Evolutionary conservation across 2,329 filamentous ascomycete species (phyloP), one percentile per base, ranked within the genome.

Genomic region (Colletotrichum tropicale): DNA sequence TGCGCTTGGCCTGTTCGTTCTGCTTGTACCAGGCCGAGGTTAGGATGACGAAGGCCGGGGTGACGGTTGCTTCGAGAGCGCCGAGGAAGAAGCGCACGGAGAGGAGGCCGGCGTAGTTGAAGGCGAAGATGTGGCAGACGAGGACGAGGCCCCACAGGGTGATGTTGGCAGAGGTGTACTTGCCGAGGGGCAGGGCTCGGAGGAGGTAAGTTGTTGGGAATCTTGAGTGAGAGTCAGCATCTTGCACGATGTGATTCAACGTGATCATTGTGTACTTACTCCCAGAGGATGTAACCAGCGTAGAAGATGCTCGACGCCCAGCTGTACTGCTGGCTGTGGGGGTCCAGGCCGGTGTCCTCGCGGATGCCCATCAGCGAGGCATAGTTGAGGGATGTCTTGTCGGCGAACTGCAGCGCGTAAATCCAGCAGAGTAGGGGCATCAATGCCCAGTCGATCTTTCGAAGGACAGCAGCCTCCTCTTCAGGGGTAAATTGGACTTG

Each of bases 91-190:
- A 78, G 4, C 80, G 78, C 15, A 79, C 75, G 18, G 70, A 67
- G 8, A 78, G 55, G 32, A 80, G 76, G 3, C 79, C 80, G 16
- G 78, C 78, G 68, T 76, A 81, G 43, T 77, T 80, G 58, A 62
- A 65, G 32, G 70, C 76, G 18, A 77, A 76, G 16, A 77, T 77
- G 66, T 80, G 79, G 52, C 78, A 79, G 5, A 76, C 70, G 8
- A 82, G 78, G 3, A 81, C 80, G 4, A 81, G 77, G 1, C 87
- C 87, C 87, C 87, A 89, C 28, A 85, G 79, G 6, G 85, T 78
- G 28, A 85, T 80, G 71, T 84, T 84, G 12, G 79, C 78, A 0
- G 83, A 83, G 6, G 85, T 79, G 69, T 83, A 84, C 55, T 83
- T 85, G 58, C 79, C 83, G 7, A 84, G 74, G n/a, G 83, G 83